phyloP scores from a whole-genome alignment of 768 basidiomycete genomes.

The Postia placenta region DNA sequence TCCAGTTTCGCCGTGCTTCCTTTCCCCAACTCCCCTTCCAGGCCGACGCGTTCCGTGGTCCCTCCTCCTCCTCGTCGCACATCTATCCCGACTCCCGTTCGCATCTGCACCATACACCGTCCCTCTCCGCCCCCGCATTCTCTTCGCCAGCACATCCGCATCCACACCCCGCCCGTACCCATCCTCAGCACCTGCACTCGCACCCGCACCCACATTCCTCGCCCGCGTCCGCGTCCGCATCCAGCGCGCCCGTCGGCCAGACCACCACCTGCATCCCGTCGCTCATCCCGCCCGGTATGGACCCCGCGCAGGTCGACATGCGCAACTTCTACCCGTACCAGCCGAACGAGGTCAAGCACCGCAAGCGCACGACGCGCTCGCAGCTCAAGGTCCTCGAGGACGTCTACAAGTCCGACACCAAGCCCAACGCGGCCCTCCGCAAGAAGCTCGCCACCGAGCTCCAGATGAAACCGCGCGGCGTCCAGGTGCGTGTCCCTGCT shows the following conservation, averaged over 20 bases:
- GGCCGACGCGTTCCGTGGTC: too few relatives aligned
- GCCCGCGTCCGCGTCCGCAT: constrained; percentile 20
- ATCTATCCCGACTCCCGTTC: constrained; percentile 5
- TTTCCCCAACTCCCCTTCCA: not conserved
- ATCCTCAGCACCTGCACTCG: constrained; percentile 11
- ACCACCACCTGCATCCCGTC: constrained; percentile 40
- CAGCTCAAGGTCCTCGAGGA: constrained; percentile 89
- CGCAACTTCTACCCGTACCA: constrained; percentile 74
- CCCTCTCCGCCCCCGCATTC: not conserved
- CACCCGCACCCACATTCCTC: constrained; percentile 13
- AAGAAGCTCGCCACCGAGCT: constrained; percentile 78
- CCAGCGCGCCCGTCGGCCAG: constrained; percentile 41
- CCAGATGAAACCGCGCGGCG: constrained; percentile 90
- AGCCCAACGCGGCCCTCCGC: constrained; percentile 79
- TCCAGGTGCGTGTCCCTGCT: constrained; percentile 61
- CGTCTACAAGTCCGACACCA: constrained; percentile 83
- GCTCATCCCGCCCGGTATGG: constrained; percentile 46
- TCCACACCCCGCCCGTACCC: constrained; percentile 3
- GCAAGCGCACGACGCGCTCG: constrained; percentile 80
- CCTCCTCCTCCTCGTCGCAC: constrained; percentile 8
- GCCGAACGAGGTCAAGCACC: constrained; percentile 91
- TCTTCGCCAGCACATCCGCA: too few relatives aligned
- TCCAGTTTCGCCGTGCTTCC: not conserved
- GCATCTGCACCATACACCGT: not conserved
- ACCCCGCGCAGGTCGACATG: constrained; percentile 70